phyloP scores from a whole-genome alignment of 371 early-diverging fungal genomes.

The Blastocladiella emersonii region DNA sequence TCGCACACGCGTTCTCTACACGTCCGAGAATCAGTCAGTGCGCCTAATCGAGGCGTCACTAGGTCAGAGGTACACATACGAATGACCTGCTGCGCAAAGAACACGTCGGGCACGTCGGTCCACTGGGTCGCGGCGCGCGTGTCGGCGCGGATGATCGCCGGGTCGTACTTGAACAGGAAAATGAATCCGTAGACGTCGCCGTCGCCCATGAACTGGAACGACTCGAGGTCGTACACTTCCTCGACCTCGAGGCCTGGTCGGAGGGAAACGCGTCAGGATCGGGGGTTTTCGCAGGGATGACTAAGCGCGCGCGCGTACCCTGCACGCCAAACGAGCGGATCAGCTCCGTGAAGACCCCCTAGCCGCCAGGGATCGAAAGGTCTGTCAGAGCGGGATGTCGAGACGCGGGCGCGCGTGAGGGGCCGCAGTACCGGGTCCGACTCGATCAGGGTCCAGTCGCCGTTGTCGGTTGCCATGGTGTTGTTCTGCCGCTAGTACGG shows the following conservation, averaged over 20 bases:
- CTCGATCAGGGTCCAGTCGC: constrained; percentile 11
- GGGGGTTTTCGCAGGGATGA: too few relatives aligned
- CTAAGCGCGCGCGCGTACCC: not conserved
- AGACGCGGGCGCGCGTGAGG: not conserved
- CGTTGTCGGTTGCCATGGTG: not conserved
- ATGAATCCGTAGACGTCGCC: constrained; percentile 73
- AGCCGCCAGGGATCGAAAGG: too few relatives aligned
- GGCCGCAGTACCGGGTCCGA: constrained; percentile 6
- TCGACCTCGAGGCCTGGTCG: constrained; percentile 58
- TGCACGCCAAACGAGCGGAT: constrained; percentile 66
- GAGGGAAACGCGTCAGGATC: too few relatives aligned
- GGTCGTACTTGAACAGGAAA: constrained; percentile 80
- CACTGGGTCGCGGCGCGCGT: not conserved
- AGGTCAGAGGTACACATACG: not conserved
- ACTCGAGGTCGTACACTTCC: constrained; percentile 64
- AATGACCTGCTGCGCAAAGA: constrained; percentile 54
- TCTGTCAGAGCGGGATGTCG: not conserved
- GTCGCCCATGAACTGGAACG: constrained; percentile 1
- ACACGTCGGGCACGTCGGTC: constrained; percentile 25
- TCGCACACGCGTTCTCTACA: constrained; percentile 86
- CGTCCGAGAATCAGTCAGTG: constrained; percentile 23
- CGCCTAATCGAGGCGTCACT: not conserved
- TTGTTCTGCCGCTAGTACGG: too few relatives aligned
- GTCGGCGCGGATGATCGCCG: constrained; percentile 16
- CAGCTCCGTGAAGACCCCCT: constrained; percentile 81